Conservation (phyloP, 371 early-diverging fungal genomes). For the Mortierella sp. region DNA sequence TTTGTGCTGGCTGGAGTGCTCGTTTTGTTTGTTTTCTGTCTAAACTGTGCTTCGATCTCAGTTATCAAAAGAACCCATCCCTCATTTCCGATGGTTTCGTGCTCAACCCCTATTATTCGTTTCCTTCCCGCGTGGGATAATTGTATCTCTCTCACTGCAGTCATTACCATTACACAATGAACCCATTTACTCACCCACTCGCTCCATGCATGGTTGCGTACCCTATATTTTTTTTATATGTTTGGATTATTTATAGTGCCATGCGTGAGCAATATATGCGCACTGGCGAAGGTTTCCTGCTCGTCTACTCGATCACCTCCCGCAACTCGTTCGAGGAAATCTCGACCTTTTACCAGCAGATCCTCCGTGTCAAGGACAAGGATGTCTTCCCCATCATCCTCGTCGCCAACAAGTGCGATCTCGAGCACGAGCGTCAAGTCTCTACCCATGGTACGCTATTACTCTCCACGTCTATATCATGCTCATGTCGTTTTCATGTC, state of each 20-base stretch:
- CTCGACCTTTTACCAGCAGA: conserved; percentile 79
- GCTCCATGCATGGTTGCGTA: no score
- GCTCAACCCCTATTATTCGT: conserved; percentile 61
- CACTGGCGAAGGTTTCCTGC: conserved; percentile 89
- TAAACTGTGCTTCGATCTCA: background rate
- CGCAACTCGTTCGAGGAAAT: conserved; percentile 87
- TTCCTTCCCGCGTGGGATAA: conserved; percentile 5
- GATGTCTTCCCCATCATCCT: conserved; percentile 90
- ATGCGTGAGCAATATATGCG: conserved; percentile 65
- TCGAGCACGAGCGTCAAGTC: conserved; percentile 86
- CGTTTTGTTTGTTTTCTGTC: background rate
- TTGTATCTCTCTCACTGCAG: background rate
- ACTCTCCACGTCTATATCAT: no score
- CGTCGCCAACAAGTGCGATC: conserved; percentile 96
- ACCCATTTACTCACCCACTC: background rate
- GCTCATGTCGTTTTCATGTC: background rate
- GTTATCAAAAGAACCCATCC: background rate
- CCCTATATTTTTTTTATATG: background rate
- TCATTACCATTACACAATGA: background rate
- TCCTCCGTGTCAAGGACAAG: conserved; percentile 85
- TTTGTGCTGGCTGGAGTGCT: background rate
- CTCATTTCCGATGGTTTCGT: conserved; percentile 78
- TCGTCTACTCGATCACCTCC: conserved; percentile 84
- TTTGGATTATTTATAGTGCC: conserved; percentile 65
- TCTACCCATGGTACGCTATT: conserved; percentile 67